Percentiles rank a stretch among this genome's conserved stretches.
These are phyloP conservation scores for Zygnema cylindricum DNA, from an alignment of 139 green algal species.

Conservation along the genomic window DNA sequence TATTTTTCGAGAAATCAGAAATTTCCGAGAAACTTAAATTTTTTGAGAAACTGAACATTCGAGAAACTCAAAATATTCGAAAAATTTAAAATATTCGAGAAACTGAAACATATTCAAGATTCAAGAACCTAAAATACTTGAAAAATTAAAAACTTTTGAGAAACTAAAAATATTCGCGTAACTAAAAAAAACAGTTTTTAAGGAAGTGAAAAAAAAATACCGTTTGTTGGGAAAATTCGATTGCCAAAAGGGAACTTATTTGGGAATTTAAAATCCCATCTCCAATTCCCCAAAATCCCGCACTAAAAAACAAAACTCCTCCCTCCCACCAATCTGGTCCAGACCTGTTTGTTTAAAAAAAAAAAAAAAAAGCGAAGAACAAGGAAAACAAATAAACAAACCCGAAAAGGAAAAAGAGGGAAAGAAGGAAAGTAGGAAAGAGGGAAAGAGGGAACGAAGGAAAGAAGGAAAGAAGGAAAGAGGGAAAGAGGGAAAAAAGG, in stretches of 20 bases:
- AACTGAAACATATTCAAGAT: too few species aligned
- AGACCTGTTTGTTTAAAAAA: not conserved
- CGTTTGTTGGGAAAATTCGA: slow-evolving; percentile 23
- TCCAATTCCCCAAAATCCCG: slow-evolving; percentile 30
- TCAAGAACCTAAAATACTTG: too few species aligned
- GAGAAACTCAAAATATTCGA: too few species aligned
- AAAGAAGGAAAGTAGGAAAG: not conserved
- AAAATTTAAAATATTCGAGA: too few species aligned
- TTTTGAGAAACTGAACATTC: too few species aligned
- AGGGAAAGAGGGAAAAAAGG: not conserved
- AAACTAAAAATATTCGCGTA: too few species aligned
- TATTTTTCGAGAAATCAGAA: too few species aligned
- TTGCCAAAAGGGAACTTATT: slow-evolving; percentile 24
- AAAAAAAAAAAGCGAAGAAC: not conserved
- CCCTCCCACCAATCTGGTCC: not conserved
- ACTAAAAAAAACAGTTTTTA: too few species aligned
- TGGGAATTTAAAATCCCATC: slow-evolving; percentile 43
- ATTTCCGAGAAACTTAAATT: too few species aligned
- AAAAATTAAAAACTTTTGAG: too few species aligned
- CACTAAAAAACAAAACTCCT: not conserved
- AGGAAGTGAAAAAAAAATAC: too few species aligned
- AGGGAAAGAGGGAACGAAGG: not conserved
- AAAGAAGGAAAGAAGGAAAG: not conserved
- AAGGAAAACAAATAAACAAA: not conserved
- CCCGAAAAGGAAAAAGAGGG: not conserved